Evolutionary conservation across 257 asterid genomes (phyloP), one percentile per base, ranked within the genome.

Genomic region (Nicotiana knightiana): DNA sequence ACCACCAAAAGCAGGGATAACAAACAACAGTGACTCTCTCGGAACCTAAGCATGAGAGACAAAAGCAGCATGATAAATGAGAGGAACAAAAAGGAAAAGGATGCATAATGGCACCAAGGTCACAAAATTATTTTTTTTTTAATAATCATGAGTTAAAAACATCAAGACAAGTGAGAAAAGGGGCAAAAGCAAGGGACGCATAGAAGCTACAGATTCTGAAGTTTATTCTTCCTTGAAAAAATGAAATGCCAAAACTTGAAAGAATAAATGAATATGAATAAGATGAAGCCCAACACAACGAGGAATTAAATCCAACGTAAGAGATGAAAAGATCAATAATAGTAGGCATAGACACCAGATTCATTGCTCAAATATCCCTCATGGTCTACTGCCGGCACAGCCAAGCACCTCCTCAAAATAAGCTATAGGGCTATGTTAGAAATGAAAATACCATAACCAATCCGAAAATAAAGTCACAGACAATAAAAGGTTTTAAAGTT

Each of bases 1-100:
- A 87, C 99, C 99, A 84, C 99, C 99, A 84, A 96, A 94, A 82
- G 98, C 97, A 66, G 98, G 93, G 84, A 93, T 93, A 81, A 94
- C 67, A 84, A 94, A 94, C 59, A 96, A 90, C 86, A 96, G 83
- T 1, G 98, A 93, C 87, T 96, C 99, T 83, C 98, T 92, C 5
- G 99, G 99, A 84, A 93, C 97, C 98, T 96, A 91, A 79, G 64
- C 24, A 87, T 81, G 43, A 26, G 83, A 10, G 59, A 83, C 43
- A 18, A 48, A 54, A 18, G 57, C 43, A 70, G 15, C 63, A 75
- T 12, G 46, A 75, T 15, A 59, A 48, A 46, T 11, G 30, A 46
- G 26, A 67, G 3, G 37, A 39, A 2, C 53, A 9, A 28, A 62
- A 9, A 16, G 15, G 28, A 64, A 26, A 76, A 76, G 64, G 54